Conservation (phyloP, 2,329 filamentous ascomycete species). For the Hymenoscyphus albidus region DNA sequence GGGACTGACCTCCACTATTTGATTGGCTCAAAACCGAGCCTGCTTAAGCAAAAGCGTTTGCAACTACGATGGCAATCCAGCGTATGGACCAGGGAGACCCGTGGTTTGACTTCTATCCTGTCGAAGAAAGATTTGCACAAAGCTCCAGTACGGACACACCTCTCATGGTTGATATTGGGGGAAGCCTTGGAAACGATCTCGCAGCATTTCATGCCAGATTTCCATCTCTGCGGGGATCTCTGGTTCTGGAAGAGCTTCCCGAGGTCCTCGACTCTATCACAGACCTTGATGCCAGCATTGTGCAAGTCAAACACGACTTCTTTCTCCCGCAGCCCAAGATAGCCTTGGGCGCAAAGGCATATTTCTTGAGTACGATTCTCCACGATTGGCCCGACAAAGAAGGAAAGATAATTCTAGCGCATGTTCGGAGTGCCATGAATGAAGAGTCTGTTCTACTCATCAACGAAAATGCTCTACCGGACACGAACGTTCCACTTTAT, state of each 20-base stretch:
- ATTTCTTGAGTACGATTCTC: constrained; percentile 37
- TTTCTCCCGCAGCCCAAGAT: constrained; percentile 33
- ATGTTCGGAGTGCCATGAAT: constrained; percentile 27
- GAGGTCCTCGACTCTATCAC: neutral
- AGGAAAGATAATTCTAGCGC: constrained; percentile 33
- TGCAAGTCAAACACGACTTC: constrained; percentile 33
- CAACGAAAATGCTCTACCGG: constrained; percentile 41
- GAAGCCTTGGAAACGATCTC: neutral
- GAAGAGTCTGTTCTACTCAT: constrained; percentile 41
- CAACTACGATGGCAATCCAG: constrained; percentile 15
- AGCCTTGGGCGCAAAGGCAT: constrained; percentile 32
- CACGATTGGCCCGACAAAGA: constrained; percentile 41
- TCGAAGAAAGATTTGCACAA: neutral
- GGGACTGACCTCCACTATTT: constrained; percentile 17
- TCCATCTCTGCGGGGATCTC: neutral
- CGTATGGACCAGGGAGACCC: neutral
- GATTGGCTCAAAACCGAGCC: constrained; percentile 14
- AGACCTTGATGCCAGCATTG: constrained; percentile 23
- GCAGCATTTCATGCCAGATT: neutral
- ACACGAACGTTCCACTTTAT: constrained; percentile 30
- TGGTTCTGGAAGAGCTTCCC: neutral
- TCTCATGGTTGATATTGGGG: neutral
- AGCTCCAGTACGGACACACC: neutral
- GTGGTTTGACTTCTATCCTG: neutral
- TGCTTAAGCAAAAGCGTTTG: constrained; percentile 16